These are phyloP conservation scores for Dactylellina parvicollis DNA, from an alignment of 2,329 filamentous ascomycete species.

Conservation along the genomic window DNA sequence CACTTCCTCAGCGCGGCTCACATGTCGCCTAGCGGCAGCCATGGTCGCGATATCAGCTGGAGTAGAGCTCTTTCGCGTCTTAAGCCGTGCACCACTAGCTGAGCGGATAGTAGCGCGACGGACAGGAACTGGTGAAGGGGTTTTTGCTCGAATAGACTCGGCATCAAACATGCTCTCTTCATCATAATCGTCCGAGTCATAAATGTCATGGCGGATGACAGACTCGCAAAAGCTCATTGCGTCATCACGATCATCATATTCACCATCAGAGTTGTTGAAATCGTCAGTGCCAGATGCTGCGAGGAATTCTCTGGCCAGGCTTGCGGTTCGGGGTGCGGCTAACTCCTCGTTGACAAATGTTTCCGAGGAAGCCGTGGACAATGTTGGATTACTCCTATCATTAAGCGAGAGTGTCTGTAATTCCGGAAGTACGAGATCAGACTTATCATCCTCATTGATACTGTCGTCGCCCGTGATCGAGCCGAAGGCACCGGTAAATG, in stretches of 20 bases:
- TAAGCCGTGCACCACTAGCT: constrained; percentile 83
- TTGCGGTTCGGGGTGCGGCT: not conserved
- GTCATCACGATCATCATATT: constrained; percentile 70
- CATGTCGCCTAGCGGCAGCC: constrained; percentile 84
- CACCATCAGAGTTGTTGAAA: constrained; percentile 27
- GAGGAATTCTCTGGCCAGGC: constrained; percentile 24
- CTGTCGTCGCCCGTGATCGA: constrained; percentile 53
- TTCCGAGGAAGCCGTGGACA: constrained; percentile 11
- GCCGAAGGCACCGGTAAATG: constrained; percentile 51
- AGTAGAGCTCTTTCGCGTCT: constrained; percentile 86
- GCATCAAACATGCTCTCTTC: constrained; percentile 56
- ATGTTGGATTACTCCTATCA: no score
- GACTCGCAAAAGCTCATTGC: constrained; percentile 73
- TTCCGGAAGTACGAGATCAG: constrained; percentile 33
- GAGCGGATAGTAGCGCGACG: constrained; percentile 84
- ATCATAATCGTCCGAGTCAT: constrained; percentile 61
- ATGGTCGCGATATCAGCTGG: constrained; percentile 84
- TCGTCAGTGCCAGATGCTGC: constrained; percentile 1
- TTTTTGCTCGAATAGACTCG: constrained; percentile 49
- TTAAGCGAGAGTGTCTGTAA: constrained; percentile 16
- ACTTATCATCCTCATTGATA: constrained; percentile 5
- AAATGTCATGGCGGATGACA: constrained; percentile 81
- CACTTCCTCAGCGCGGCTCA: constrained; percentile 74
- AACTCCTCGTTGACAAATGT: constrained; percentile 14
- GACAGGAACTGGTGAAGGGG: constrained; percentile 76